phyloP scores from a whole-genome alignment of 169 alveolate species.

The Plasmodium inui region DNA sequence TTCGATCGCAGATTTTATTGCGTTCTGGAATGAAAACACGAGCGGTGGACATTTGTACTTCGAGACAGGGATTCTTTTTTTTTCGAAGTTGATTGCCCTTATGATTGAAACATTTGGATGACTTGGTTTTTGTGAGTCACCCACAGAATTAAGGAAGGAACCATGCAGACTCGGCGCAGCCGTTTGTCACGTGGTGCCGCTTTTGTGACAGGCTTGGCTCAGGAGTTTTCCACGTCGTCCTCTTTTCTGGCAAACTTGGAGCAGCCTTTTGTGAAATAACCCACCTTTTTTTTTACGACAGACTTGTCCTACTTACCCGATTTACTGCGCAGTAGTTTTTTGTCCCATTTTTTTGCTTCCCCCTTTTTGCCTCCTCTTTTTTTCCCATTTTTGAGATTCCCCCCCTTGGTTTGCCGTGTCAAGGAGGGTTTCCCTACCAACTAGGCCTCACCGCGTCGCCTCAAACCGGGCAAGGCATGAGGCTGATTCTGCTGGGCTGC shows the following conservation, averaged over 20 bases:
- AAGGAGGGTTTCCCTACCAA: not conserved
- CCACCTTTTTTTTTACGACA: not conserved
- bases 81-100: not conserved
- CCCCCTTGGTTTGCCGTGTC: not conserved
- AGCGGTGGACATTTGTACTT: not conserved
- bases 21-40: not conserved
- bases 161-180: not conserved
- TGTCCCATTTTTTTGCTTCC: not conserved
- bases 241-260: not conserved
- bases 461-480: not conserved
- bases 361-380: not conserved
- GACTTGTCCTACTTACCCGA: not conserved
- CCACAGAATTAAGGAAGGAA: not conserved
- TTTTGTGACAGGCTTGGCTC: not conserved
- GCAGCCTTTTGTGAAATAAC: not conserved
- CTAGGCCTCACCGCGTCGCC: not conserved
- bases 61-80: constrained; percentile 4
- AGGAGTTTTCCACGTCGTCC: not conserved
- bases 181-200: not conserved
- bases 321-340: not conserved
- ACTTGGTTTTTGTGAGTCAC: not conserved
- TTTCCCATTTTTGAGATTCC: not conserved
- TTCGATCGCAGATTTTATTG: not conserved
- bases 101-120: not conserved
- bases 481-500: not conserved